Evolutionary conservation across 352 stramenopile genomes (phyloP).

Genomic region (Phytopythium delawarense): DNA sequence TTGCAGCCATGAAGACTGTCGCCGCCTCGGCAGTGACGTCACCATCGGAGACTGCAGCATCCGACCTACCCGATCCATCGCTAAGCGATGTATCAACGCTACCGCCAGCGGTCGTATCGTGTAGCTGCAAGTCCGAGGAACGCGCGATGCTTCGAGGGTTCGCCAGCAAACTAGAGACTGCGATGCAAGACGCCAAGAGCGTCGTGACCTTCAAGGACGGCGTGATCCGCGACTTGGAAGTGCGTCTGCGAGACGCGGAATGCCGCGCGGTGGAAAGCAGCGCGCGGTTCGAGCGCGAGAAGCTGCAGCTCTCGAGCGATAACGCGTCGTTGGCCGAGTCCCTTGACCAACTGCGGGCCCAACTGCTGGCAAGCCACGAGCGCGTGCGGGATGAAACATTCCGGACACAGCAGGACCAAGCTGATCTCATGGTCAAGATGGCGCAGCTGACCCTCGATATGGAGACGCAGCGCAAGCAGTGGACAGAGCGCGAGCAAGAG

Average conservation of each 20-base stretch:
- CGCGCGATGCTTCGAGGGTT: slow-evolving; percentile 51
- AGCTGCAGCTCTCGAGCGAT: slow-evolving; percentile 9
- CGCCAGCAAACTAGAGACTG: slow-evolving; percentile 41
- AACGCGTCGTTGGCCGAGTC: slow-evolving; percentile 8
- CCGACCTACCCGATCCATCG: not conserved
- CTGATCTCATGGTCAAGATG: slow-evolving; percentile 24
- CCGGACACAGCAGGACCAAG: slow-evolving; percentile 27
- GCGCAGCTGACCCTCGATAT: slow-evolving; percentile 29
- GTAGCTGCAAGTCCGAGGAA: slow-evolving; percentile 15
- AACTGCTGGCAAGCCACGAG: slow-evolving; percentile 4
- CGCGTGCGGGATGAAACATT: slow-evolving; percentile 13
- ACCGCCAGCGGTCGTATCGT: not conserved
- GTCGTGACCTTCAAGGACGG: slow-evolving; percentile 68
- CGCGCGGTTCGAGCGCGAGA: slow-evolving; percentile 12
- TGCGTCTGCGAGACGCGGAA: slow-evolving; percentile 26
- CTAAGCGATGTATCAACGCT: not conserved
- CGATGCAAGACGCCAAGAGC: slow-evolving; percentile 64
- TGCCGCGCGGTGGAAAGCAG: slow-evolving; percentile 17
- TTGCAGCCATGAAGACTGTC: slow-evolving; percentile 30
- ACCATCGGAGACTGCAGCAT: not conserved
- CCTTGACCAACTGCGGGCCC: slow-evolving; percentile 18
- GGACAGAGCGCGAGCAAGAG: slow-evolving; percentile 16
- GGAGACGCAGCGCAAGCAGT: slow-evolving; percentile 19
- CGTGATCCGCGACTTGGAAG: slow-evolving; percentile 47
- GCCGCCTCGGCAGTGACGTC: not conserved